These are phyloP conservation scores for Ganoderma sp. DNA, from an alignment of 1,284 basidiomycete genomes.

Conservation along the genomic window DNA sequence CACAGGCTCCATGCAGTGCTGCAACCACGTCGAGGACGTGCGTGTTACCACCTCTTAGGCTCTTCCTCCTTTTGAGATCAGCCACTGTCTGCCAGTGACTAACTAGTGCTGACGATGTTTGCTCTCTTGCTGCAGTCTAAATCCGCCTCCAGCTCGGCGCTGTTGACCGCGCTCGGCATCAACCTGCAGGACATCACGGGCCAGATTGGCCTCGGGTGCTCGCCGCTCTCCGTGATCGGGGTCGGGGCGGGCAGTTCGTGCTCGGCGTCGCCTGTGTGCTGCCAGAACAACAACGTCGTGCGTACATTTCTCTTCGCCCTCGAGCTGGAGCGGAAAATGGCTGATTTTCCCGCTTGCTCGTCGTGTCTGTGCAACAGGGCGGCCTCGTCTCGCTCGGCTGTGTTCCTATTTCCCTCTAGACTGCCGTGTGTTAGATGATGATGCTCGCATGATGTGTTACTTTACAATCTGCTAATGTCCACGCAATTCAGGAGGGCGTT, in stretches of 20 bases:
- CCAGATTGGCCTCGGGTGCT: slow-evolving; percentile 26
- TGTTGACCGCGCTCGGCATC: slow-evolving; percentile 21
- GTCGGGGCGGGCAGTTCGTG: slow-evolving; percentile 14
- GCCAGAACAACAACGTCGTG: slow-evolving; percentile 31
- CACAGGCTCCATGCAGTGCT: slow-evolving; percentile 32
- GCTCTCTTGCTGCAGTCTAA: slow-evolving; percentile 1
- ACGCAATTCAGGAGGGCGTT: too few species aligned
- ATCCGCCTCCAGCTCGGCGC: slow-evolving; percentile 22
- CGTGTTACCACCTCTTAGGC: slow-evolving; percentile 5
- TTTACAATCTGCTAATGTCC: neutral
- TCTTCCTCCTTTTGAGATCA: too few species aligned
- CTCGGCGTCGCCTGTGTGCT: slow-evolving; percentile 27
- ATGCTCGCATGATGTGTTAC: neutral
- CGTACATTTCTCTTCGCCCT: slow-evolving; percentile 2
- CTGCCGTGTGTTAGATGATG: neutral
- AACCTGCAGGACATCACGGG: slow-evolving; percentile 22
- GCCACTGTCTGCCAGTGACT: neutral
- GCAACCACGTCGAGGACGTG: slow-evolving; percentile 28
- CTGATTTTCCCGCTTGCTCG: neutral
- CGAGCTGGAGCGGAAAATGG: neutral
- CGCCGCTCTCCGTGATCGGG: slow-evolving; percentile 27
- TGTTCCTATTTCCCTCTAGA: neutral
- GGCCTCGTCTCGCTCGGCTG: slow-evolving; percentile 1
- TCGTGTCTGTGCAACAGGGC: neutral
- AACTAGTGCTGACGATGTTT: neutral